Evolutionary conservation across 768 basidiomycete genomes (phyloP), one percentile per base, ranked within the genome.

Genomic region (Amanita polypyramis): DNA sequence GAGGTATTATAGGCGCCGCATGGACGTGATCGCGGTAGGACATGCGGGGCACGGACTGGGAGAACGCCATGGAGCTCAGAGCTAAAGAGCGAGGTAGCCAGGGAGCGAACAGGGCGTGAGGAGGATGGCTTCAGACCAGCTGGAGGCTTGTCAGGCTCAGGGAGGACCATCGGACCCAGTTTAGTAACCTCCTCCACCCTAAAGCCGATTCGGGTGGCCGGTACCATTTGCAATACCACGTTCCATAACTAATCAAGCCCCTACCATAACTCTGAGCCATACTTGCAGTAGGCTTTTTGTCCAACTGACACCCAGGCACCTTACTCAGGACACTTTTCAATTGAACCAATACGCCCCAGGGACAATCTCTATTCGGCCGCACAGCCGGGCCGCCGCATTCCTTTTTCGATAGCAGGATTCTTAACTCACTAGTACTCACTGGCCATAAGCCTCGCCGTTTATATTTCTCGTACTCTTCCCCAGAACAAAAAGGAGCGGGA

Each of bases 131-230:
- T 37, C 45, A 45, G 35, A 30, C 45, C 45, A 45, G 43, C 29
- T 44, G 43, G 43, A 44, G 43, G 43, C 32, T 44, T 34, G 33
- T 42, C 40, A 42, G 40, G 25, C 21, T 12, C 5, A 17, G 19
- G 20, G 38, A 33, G 23, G 29, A 43, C 20, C n/a, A n/a, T 45
- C n/a, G 33, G 1, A 12, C 32, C 43, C 30, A 45, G 43, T 45
- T 45, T 34, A 34, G 34, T 35, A 20, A 45, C 44, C 12, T 15
- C n/a, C 30, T 20, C 42, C 27, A 43, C 42, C 27, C 43, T 34
- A 44, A 17, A n/a, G n/a, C n/a, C n/a, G n/a, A n/a, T n/a, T 45
- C 45, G 45, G 34, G 33, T 37, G 14, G 43, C 25, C 40, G 39
- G 39, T 23, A 40, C 12, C 39, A 14, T n/a, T 11, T 23, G 20